Conservation (phyloP, 2,329 filamentous ascomycete genomes). For the Lizonia empirigonia region DNA sequence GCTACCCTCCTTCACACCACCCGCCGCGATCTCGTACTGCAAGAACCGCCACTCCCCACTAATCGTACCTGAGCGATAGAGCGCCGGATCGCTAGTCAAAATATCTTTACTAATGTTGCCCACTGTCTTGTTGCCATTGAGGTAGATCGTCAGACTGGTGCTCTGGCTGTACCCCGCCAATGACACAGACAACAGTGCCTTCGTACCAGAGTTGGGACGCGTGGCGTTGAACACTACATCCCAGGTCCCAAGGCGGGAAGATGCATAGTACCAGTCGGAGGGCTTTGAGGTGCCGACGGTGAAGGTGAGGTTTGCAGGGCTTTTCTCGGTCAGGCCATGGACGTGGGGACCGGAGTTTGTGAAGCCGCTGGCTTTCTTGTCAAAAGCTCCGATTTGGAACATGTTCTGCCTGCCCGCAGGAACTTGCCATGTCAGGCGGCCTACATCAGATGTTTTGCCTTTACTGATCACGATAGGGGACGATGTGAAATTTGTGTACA, state of each 20-base stretch:
- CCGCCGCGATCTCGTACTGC: constrained; percentile 42
- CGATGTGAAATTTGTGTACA: constrained; percentile 50
- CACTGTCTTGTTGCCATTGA: constrained; percentile 42
- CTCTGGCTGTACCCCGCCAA: constrained; percentile 50
- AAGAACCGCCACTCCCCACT: constrained; percentile 54
- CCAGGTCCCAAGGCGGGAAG: constrained; percentile 38
- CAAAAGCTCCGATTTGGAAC: constrained; percentile 54
- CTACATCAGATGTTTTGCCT: constrained; percentile 39
- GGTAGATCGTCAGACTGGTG: constrained; percentile 39
- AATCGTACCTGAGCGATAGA: constrained; percentile 51
- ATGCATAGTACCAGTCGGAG: constrained; percentile 54
- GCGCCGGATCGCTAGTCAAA: constrained; percentile 31
- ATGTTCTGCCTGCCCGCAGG: constrained; percentile 43
- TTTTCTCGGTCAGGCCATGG: constrained; percentile 50
- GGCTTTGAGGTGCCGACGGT: constrained; percentile 41
- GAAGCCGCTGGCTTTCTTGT: constrained; percentile 52
- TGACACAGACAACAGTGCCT: constrained; percentile 47
- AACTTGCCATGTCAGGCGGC: constrained; percentile 47
- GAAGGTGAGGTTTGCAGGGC: constrained; percentile 52
- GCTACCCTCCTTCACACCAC: constrained; percentile 28
- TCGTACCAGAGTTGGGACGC: constrained; percentile 35
- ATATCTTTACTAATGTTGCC: constrained; percentile 44
- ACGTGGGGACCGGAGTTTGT: constrained; percentile 49
- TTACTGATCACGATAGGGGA: constrained; percentile 46
- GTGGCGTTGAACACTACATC: constrained; percentile 23